Conservation (phyloP, 2,329 filamentous ascomycete genomes). For the Fusarium duplospermum region DNA sequence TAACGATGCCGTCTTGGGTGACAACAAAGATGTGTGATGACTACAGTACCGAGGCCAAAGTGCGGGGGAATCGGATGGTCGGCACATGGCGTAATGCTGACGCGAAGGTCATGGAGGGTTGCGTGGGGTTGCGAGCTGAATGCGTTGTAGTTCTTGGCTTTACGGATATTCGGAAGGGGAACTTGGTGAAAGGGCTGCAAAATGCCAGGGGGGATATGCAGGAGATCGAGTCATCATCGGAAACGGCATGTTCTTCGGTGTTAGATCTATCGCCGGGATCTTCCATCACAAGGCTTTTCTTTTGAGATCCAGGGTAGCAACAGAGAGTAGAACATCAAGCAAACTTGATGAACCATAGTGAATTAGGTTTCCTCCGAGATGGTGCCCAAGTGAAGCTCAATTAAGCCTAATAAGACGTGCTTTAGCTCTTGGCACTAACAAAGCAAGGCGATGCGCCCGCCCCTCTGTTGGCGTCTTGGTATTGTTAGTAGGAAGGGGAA, state of each 20-base stretch:
- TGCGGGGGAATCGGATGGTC: constrained; percentile 34
- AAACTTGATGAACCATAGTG: not conserved
- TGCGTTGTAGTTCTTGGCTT: not conserved
- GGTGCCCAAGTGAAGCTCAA: not conserved
- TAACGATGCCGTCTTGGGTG: constrained; percentile 21
- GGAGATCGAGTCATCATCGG: not conserved
- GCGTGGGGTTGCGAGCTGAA: not conserved
- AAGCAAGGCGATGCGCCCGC: not conserved
- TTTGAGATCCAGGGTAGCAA: not conserved
- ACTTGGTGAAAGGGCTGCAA: too few relatives aligned
- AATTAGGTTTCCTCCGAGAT: not conserved
- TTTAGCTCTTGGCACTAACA: not conserved
- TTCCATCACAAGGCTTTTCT: not conserved
- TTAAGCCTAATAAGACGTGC: not conserved
- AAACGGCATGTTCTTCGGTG: not conserved
- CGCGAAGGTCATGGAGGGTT: not conserved
- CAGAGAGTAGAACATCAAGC: not conserved
- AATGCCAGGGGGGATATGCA: not conserved
- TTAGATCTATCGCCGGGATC: not conserved
- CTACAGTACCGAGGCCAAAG: constrained; percentile 8
- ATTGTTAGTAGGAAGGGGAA: not conserved
- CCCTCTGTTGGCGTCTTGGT: not conserved
- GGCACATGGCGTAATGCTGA: constrained; percentile 24
- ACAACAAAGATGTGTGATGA: constrained; percentile 9
- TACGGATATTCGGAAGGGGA: not conserved